phyloP scores from a whole-genome alignment of 2,329 filamentous ascomycete species.

The Microsporum audouinii region DNA sequence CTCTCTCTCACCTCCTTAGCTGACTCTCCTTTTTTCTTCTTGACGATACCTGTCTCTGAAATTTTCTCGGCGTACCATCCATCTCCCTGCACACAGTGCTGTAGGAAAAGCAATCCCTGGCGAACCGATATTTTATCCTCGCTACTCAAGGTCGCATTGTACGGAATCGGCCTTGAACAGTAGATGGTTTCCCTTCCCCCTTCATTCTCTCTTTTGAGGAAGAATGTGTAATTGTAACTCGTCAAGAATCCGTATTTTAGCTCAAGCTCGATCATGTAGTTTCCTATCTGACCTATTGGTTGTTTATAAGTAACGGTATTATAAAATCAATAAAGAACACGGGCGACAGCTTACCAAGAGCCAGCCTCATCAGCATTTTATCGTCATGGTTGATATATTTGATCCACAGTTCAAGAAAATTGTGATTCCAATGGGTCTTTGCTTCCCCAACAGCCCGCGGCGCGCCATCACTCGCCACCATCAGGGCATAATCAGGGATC shows the following conservation, averaged over 20 bases:
- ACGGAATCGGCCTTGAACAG: not conserved
- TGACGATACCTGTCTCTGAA: not conserved
- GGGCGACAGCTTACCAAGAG: no score
- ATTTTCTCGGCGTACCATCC: not conserved
- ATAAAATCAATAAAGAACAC: no score
- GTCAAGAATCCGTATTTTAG: conserved; percentile 11
- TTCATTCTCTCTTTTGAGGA: conserved; percentile 2
- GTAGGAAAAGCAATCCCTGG: conserved; percentile 8
- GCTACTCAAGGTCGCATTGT: not conserved
- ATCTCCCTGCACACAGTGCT: not conserved
- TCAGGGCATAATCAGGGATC: conserved; percentile 9
- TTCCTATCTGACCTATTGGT: conserved; percentile 9
- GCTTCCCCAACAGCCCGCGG: conserved; percentile 6
- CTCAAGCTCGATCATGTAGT: conserved; percentile 9
- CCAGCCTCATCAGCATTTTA: no score
- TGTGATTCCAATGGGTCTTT: conserved; percentile 11
- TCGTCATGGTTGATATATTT: no score
- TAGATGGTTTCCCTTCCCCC: not conserved
- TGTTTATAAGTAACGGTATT: no score
- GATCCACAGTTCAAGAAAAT: no score
- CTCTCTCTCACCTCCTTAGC: not conserved
- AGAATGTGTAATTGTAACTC: conserved; percentile 8
- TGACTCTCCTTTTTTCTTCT: not conserved
- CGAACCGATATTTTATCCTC: conserved; percentile 5
- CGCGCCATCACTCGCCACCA: not conserved